phyloP scores from a whole-genome alignment of 805 yeast genomes.

The Nakazawaea sp. region DNA sequence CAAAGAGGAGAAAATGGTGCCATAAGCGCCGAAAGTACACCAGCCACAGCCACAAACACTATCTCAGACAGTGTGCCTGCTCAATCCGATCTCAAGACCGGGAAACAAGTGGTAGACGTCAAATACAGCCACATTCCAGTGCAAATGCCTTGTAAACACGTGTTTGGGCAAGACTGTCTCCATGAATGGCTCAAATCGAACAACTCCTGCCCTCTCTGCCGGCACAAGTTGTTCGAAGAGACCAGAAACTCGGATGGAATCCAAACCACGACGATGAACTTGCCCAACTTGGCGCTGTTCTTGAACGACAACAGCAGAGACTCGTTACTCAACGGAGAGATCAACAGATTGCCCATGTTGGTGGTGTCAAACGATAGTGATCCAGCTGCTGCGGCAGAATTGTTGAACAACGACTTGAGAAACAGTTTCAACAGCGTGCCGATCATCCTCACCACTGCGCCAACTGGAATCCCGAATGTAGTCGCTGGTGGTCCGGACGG shows the following conservation, averaged over 20 bases:
- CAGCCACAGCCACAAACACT: constrained; percentile 13
- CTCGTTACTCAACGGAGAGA: constrained; percentile 20
- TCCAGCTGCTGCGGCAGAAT: constrained; percentile 10
- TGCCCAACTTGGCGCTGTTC: constrained; percentile 28
- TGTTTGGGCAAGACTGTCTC: constrained; percentile 82
- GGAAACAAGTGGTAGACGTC: constrained; percentile 19
- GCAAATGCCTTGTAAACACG: constrained; percentile 77
- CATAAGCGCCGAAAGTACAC: not conserved
- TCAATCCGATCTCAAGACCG: too few relatives aligned
- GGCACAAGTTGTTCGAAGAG: constrained; percentile 40
- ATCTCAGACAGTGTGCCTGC: too few relatives aligned
- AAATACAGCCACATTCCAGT: constrained; percentile 55
- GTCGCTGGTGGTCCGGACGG: not conserved
- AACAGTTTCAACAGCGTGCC: constrained; percentile 10
- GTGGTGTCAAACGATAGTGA: constrained; percentile 22
- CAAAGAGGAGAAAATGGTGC: constrained; percentile 7
- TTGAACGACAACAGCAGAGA: constrained; percentile 21
- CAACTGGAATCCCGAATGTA: constrained; percentile 4
- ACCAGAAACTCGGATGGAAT: constrained; percentile 9
- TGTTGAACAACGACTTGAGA: constrained; percentile 11
- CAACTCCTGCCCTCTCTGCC: constrained; percentile 82
- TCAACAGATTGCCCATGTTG: constrained; percentile 24
- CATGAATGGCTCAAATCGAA: constrained; percentile 75
- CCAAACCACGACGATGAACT: constrained; percentile 23
- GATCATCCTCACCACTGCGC: constrained; percentile 12